phyloP scores from a whole-genome alignment of 2,329 filamentous ascomycete genomes.

The Pyrenochaeta sp. region DNA sequence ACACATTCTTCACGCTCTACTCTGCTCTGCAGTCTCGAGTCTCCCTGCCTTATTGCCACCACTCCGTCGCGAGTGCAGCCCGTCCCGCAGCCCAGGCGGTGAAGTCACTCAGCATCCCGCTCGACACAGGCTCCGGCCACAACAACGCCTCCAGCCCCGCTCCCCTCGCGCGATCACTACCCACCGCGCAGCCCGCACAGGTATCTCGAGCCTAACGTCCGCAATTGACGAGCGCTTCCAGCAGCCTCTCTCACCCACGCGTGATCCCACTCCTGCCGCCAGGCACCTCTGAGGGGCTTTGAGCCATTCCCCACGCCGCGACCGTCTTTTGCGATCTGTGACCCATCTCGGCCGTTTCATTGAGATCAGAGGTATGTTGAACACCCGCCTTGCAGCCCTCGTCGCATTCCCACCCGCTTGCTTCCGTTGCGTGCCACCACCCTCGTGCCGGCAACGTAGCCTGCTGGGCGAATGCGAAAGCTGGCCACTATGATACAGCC shows the following conservation, averaged over 20 bases:
- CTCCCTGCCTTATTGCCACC: slow-evolving; percentile 22
- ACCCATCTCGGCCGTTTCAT: slow-evolving; percentile 25
- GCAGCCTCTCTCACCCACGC: slow-evolving; percentile 39
- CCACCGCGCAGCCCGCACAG: slow-evolving; percentile 38
- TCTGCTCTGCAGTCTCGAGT: slow-evolving; percentile 31
- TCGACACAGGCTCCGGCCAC: slow-evolving; percentile 43
- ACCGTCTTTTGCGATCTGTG: slow-evolving; percentile 29
- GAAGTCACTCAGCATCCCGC: slow-evolving; percentile 47
- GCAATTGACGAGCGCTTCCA: slow-evolving; percentile 37
- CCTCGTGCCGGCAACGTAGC: slow-evolving; percentile 20
- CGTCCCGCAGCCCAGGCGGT: slow-evolving; percentile 43
- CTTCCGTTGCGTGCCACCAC: slow-evolving; percentile 13
- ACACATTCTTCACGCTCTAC: slow-evolving; percentile 25
- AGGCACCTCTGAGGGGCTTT: slow-evolving; percentile 50
- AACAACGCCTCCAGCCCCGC: slow-evolving; percentile 44
- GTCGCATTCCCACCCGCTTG: slow-evolving; percentile 8
- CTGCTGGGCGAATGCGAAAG: slow-evolving; percentile 18
- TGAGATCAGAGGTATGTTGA: slow-evolving; percentile 42
- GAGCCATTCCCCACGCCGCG: slow-evolving; percentile 46
- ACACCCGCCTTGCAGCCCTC: slow-evolving; percentile 1
- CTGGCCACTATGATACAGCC: slow-evolving; percentile 12
- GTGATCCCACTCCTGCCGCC: slow-evolving; percentile 43
- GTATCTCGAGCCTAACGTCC: slow-evolving; percentile 31
- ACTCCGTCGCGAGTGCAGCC: slow-evolving; percentile 21
- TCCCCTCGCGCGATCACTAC: slow-evolving; percentile 38